phyloP scores from a whole-genome alignment of 2,329 filamentous ascomycete genomes.

The Ophiosphaerella herpotricha region DNA sequence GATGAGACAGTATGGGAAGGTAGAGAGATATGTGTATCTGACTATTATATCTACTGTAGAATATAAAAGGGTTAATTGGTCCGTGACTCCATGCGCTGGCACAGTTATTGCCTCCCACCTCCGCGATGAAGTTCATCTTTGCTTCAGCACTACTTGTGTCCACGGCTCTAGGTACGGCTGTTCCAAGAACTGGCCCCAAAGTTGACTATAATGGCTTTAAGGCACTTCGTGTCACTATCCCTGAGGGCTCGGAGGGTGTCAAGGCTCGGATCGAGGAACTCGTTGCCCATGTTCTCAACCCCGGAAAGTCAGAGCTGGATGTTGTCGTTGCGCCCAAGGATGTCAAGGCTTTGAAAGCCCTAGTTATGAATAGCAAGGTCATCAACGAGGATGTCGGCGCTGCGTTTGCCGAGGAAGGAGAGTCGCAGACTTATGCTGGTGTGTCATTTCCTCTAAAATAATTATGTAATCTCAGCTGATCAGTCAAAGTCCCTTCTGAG shows the following conservation, averaged over 20 bases:
- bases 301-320: slow-evolving; percentile 37
- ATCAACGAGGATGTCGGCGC: slow-evolving; percentile 44
- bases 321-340: slow-evolving; percentile 44
- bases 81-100: slow-evolving; percentile 4
- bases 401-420: slow-evolving; percentile 36
- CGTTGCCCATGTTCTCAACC: slow-evolving; percentile 40
- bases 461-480: slow-evolving; percentile 5
- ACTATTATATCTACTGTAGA: not conserved
- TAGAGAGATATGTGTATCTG: slow-evolving; percentile 2
- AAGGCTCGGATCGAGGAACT: slow-evolving; percentile 37
- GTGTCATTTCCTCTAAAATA: not conserved
- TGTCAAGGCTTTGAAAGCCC: slow-evolving; percentile 33
- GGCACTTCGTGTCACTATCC: slow-evolving; percentile 33
- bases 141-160: slow-evolving; percentile 32
- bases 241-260: slow-evolving; percentile 24
- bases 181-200: slow-evolving; percentile 34
- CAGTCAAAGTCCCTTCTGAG: slow-evolving; percentile 32
- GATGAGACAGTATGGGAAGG: slow-evolving; percentile 26
- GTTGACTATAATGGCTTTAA: slow-evolving; percentile 46
- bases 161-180: slow-evolving; percentile 26
- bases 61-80: slow-evolving; percentile 18
- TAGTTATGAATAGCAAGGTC: slow-evolving; percentile 32
- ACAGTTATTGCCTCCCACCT: slow-evolving; percentile 4
- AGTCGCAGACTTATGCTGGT: slow-evolving; percentile 36
- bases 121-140: slow-evolving; percentile 38